These are phyloP conservation scores for Galeopsis tetrahit DNA, from an alignment of 257 asterid genomes.

Conservation along the genomic window DNA sequence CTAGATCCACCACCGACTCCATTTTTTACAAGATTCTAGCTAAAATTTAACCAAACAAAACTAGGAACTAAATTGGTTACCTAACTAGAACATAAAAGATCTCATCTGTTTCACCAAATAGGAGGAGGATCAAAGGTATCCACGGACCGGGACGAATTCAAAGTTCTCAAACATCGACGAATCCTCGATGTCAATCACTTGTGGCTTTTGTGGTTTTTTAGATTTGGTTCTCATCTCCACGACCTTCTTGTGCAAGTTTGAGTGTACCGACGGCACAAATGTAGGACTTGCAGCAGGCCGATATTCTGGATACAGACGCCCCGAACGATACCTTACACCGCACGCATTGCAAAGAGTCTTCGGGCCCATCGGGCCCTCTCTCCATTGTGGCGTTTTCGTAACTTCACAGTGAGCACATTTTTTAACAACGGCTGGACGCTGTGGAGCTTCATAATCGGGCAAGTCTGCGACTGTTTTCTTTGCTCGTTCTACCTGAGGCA, in stretches of 20 bases:
- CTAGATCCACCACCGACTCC: constrained; percentile 1
- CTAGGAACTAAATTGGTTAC: constrained; percentile 34
- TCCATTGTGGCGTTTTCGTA: constrained; percentile 89
- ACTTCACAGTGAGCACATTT: constrained; percentile 81
- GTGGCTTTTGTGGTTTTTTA: constrained; percentile 9
- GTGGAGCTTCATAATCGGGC: constrained; percentile 26
- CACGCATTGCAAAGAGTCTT: constrained; percentile 93
- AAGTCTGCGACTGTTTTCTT: constrained; percentile 7
- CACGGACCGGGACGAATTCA: constrained; percentile 51
- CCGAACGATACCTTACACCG: constrained; percentile 85
- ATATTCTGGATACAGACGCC: constrained; percentile 79
- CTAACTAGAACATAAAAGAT: constrained; percentile 37
- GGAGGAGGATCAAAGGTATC: constrained; percentile 45
- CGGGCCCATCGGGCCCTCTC: constrained; percentile 90
- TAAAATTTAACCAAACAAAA: constrained; percentile 26
- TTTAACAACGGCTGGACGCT: constrained; percentile 34
- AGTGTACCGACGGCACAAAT: constrained; percentile 76
- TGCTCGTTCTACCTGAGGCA: constrained; percentile 18
- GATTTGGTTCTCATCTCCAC: constrained; percentile 58
- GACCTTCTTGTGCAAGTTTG: constrained; percentile 69
- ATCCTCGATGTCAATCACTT: constrained; percentile 13
- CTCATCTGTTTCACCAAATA: constrained; percentile 42
- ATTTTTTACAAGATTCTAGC: constrained; percentile 42
- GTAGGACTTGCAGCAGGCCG: constrained; percentile 92
- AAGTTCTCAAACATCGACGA: constrained; percentile 42